Percentiles rank a stretch among this genome's conserved stretches.
Evolutionary conservation across 768 basidiomycete genomes (phyloP).

Genomic region (Suillus americanus): DNA sequence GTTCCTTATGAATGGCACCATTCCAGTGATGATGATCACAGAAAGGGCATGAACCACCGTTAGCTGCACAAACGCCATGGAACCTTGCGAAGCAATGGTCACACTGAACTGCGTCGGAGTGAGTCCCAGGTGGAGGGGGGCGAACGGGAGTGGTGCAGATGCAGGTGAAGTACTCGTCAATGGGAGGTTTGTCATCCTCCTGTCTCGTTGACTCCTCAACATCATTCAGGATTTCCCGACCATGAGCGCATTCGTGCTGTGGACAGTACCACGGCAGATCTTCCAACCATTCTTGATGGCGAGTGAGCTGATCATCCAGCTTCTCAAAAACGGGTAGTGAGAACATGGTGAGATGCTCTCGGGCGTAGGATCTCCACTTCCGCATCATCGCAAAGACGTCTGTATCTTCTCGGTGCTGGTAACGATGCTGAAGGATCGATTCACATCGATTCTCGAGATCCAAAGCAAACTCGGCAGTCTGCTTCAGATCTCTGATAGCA

Average conservation of each 20-base stretch:
- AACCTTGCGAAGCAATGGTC: constrained; percentile 88
- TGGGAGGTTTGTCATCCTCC: constrained; percentile 77
- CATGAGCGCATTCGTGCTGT: constrained; percentile 64
- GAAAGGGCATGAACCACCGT: constrained; percentile 90
- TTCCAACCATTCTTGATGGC: constrained; percentile 71
- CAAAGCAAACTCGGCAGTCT: constrained; percentile 71
- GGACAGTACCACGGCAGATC: constrained; percentile 79
- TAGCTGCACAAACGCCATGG: constrained; percentile 81
- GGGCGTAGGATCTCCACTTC: constrained; percentile 73
- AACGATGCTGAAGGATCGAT: constrained; percentile 64
- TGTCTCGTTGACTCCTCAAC: constrained; percentile 72
- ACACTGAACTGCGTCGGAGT: constrained; percentile 86
- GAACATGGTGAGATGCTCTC: constrained; percentile 72
- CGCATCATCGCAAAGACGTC: constrained; percentile 72
- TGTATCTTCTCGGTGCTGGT: constrained; percentile 51
- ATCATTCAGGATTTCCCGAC: constrained; percentile 66
- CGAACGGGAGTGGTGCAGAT: constrained; percentile 77
- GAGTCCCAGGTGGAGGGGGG: constrained; percentile 71
- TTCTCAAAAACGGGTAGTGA: constrained; percentile 70
- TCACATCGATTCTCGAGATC: constrained; percentile 79
- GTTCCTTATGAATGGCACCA: constrained; percentile 77
- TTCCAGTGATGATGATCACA: constrained; percentile 93
- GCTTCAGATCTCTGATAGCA: constrained; percentile 63
- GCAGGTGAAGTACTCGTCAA: constrained; percentile 82
- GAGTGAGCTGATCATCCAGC: constrained; percentile 63